Conservation (phyloP, 2,329 filamentous ascomycete genomes). For the Fusarium guadeloupense region DNA sequence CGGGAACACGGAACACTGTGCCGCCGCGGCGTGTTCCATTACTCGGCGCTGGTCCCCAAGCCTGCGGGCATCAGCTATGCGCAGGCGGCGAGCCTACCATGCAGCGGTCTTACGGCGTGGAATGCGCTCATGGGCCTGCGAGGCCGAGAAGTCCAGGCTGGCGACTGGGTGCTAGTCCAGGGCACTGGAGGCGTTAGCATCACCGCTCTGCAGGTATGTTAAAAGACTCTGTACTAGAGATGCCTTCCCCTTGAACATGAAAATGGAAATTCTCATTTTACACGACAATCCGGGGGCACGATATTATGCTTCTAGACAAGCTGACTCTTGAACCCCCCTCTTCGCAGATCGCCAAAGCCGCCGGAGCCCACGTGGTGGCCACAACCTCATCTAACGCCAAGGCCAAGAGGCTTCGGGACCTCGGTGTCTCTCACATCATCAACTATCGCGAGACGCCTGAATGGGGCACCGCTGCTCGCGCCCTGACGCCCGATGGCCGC, state of each 20-base stretch:
- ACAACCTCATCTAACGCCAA: constrained; percentile 53
- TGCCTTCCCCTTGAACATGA: no score
- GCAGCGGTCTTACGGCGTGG: constrained; percentile 65
- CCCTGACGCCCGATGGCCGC: constrained; percentile 45
- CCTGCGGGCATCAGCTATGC: constrained; percentile 59
- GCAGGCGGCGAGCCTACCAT: constrained; percentile 61
- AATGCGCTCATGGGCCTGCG: constrained; percentile 63
- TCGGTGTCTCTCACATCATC: constrained; percentile 55
- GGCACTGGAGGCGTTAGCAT: constrained; percentile 56
- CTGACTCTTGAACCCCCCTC: no score
- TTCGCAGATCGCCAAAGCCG: constrained; percentile 51
- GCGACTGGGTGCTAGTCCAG: constrained; percentile 52
- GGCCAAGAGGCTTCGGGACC: constrained; percentile 46
- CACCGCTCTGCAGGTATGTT: constrained; percentile 44
- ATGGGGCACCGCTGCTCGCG: constrained; percentile 53
- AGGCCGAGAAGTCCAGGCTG: constrained; percentile 43
- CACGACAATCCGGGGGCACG: no score
- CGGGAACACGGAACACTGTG: constrained; percentile 46
- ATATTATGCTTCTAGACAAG: no score
- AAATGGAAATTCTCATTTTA: no score
- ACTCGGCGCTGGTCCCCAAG: constrained; percentile 68
- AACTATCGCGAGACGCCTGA: constrained; percentile 53
- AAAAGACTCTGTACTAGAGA: no score
- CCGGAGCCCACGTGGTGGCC: constrained; percentile 53
- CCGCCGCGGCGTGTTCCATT: constrained; percentile 43